Evolutionary conservation across 345 rosid genomes (phyloP), one percentile per base, ranked within the genome.

Genomic region (Noccaea caerulescens): DNA sequence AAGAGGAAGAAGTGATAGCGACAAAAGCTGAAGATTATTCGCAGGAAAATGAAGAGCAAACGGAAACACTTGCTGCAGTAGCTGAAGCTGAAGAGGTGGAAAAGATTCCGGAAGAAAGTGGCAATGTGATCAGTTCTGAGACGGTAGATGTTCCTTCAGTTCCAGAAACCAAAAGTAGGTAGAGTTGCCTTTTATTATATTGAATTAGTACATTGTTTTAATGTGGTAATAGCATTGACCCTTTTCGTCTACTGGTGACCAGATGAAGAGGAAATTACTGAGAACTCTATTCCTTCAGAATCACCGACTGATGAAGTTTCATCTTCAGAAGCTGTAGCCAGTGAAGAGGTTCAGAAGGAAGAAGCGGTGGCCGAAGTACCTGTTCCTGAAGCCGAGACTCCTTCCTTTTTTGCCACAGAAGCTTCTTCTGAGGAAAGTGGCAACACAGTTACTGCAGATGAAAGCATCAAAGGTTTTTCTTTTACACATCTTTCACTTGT

Each of bases 391-490:
- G 69, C 70, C 0, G 58, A 68, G 63, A 53, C 20, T 52, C 64
- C 81, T 44, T 55, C 72, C n/a, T 10, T 79, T 47, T 68, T 62
- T 58, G 47, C 71, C 58, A 49, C 72, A 36, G 82, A 82, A 58
- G 38, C 85, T 74, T 59, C 77, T 4, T 49, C 81, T 13, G 73
- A 63, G 75, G 75, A 64, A 56, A 83, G 34, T 72, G 81, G 74
- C 54, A 76, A 30, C 58, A 38, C 79, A 1, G 59, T 52, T 30
- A 36, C 75, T 75, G 71, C 83, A 64, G 81, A 77, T 57, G 80
- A 79, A 55, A 80, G 66, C 64, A 64, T 34, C 54, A 76, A 74
- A 91, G 92, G 94, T 85, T 71, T 73, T 62, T 62, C 14, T 61
- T 60, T 50, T 55, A 34, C 27, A 32, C 58, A 41, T 12, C 41